Conservation (phyloP, 768 basidiomycete genomes). For the Trametes cinnabarina region DNA sequence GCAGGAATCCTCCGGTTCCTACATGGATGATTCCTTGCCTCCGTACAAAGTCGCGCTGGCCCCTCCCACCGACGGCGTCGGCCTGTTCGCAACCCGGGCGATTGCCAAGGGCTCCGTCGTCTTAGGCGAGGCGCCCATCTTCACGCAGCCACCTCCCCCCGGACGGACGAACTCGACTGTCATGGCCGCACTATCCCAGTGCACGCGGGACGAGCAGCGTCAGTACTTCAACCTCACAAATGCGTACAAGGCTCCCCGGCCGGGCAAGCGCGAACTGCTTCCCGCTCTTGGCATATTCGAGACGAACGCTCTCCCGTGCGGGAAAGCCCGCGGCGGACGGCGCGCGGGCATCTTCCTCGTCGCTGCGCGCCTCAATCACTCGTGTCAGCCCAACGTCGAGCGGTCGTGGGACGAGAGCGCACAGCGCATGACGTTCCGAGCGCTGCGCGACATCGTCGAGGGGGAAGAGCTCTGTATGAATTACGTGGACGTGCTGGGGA, state of each 20-base stretch:
- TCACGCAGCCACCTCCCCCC: conserved; percentile 20
- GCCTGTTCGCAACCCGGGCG: conserved; percentile 27
- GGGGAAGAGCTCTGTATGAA: conserved; percentile 33
- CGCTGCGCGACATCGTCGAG: conserved; percentile 24
- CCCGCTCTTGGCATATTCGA: conserved; percentile 30
- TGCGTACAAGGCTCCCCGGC: conserved; percentile 14
- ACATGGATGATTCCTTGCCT: conserved; percentile 11
- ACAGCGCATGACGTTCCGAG: conserved; percentile 26
- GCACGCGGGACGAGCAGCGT: conserved; percentile 28
- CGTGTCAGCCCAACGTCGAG: conserved; percentile 32
- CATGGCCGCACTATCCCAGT: conserved; percentile 21
- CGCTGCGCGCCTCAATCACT: conserved; percentile 30
- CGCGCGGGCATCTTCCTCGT: conserved; percentile 29
- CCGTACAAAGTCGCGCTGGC: conserved; percentile 15
- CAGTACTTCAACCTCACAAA: conserved; percentile 28
- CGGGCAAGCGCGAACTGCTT: conserved; percentile 16
- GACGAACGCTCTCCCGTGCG: conserved; percentile 30
- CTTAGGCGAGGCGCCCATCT: conserved; percentile 28
- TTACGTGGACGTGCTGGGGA: conserved; percentile 23
- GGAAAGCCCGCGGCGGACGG: neutral
- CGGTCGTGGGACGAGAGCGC: conserved; percentile 26
- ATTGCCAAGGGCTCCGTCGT: conserved; percentile 28
- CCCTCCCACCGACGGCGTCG: conserved; percentile 25
- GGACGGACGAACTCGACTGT: conserved; percentile 24
- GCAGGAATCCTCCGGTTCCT: conserved; percentile 4